Conservation (phyloP, 2,329 filamentous ascomycete genomes). For the Phaeosphaeriaceae sp. region DNA sequence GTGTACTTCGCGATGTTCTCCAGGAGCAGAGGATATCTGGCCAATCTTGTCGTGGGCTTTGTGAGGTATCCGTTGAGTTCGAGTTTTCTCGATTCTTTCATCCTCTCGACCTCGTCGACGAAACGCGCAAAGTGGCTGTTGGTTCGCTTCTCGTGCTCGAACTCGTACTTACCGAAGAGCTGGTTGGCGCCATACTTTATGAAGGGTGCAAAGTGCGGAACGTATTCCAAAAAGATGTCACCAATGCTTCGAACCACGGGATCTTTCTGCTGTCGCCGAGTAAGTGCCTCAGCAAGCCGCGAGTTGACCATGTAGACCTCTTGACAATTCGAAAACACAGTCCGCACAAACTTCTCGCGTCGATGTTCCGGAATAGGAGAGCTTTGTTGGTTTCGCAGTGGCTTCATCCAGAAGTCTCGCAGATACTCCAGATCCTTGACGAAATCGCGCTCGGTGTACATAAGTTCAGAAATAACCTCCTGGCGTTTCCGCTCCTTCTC, state of each 20-base stretch:
- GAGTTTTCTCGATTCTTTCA: constrained; percentile 95
- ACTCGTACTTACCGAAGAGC: constrained; percentile 95
- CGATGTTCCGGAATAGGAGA: constrained; percentile 90
- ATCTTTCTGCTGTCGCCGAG: constrained; percentile 86
- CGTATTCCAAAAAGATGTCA: constrained; percentile 92
- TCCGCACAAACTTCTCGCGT: constrained; percentile 89
- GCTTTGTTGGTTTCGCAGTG: constrained; percentile 71
- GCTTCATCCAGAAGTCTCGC: constrained; percentile 97
- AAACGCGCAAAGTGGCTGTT: constrained; percentile 89
- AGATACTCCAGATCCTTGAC: constrained; percentile 98
- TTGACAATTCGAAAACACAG: constrained; percentile 94
- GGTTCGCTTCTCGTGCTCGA: constrained; percentile 90
- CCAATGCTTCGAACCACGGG: constrained; percentile 89
- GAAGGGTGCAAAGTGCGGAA: constrained; percentile 92
- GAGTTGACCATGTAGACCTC: constrained; percentile 95
- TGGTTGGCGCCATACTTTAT: constrained; percentile 96
- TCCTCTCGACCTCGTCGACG: constrained; percentile 93
- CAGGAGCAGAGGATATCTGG: constrained; percentile 88
- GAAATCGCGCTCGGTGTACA: constrained; percentile 98
- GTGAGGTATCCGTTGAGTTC: constrained; percentile 98
- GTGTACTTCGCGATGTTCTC: constrained; percentile 94
- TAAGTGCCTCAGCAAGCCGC: constrained; percentile 85
- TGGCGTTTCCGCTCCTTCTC: constrained; percentile 97
- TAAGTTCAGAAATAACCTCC: constrained; percentile 96
- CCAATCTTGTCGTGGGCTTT: constrained; percentile 94